Percentiles rank a stretch among this genome's conserved stretches.
phyloP scores from a whole-genome alignment of 1,284 basidiomycete species.

The Limonomyces culmigenus region DNA sequence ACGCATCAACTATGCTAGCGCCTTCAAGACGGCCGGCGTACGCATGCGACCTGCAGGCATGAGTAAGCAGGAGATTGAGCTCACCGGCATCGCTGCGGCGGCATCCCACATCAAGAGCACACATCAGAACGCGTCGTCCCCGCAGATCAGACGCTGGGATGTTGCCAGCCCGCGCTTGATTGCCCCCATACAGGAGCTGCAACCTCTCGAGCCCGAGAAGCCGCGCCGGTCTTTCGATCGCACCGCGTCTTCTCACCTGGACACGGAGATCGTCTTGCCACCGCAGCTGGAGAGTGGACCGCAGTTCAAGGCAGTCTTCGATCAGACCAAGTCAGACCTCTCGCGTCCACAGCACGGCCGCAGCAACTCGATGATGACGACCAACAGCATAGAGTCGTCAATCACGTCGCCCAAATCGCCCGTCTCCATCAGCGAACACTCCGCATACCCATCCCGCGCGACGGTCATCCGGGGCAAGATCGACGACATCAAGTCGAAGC shows the following conservation, averaged over 20 bases:
- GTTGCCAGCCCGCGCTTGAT: conserved; percentile 5
- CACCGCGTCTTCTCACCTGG: background rate
- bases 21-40: conserved; percentile 80
- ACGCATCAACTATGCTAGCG: conserved; percentile 86
- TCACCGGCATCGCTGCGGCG: conserved; percentile 72
- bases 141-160: conserved; percentile 29
- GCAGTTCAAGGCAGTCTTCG: conserved; percentile 68
- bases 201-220: background rate
- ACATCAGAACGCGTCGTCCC: conserved; percentile 12
- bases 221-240: background rate
- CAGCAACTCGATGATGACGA: conserved; percentile 12
- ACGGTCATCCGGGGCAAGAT: conserved; percentile 48
- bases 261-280: conserved; percentile 9
- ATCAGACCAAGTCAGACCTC: conserved; percentile 72
- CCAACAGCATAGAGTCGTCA: conserved; percentile 13
- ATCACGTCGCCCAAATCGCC: conserved; percentile 7
- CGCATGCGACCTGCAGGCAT: conserved; percentile 65
- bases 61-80: conserved; percentile 50
- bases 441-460: conserved; percentile 28
- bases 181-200: background rate
- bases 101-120: conserved; percentile 61
- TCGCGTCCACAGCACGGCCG: conserved; percentile 38
- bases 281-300: conserved; percentile 15
- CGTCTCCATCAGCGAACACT: conserved; percentile 5
- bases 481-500: conserved; percentile 40